Base-by-base conservation (phyloP, 2,329 filamentous ascomycete genomes). In the Cytospora mali region DNA sequence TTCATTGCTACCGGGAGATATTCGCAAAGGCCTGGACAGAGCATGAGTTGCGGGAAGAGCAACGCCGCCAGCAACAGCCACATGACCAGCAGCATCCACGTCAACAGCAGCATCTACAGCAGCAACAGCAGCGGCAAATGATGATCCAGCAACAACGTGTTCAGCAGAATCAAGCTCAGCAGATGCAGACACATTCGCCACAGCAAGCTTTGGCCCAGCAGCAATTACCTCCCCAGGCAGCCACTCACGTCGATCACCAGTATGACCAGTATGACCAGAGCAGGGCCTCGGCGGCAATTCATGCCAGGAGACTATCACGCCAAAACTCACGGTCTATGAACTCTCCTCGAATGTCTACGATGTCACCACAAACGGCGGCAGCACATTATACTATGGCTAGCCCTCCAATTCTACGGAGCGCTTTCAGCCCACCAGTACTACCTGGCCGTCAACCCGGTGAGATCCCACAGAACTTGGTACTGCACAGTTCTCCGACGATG, bases 131-230 rank as follows among this genome's bases (percentile, higher is more conserved):
- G 27, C 14, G 35, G 16, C 35, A 39, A 6, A 18, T 46, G 5
- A 16, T 28, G 28, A 4, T 56, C 11, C 52, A 48, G 11, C 62
- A 54, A 29, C 52, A 51, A n/a, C 46, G 35, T 13, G 31, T 51
- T 10, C 65, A 65, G 18, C 62, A 62, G 35, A 51, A 39, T 18
- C 64, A 61, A 55, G 49, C 21, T n/a, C 66, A 66, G 18, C 64
- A 64, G 11, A 51, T 42, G 16, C 64, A 66, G 21, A 61, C 60
- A 54, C 63, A 61, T 4, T 49, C 27, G 18, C 46, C 42, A n/a
- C 55, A 62, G 16, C 56, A 49, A 51, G 9, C 14, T 16, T 18
- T 49, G 5, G 18, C 29, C 48, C 48, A 35, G 33, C 59, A 61
- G 31, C 16, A 28, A 6, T 6, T 46, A 10, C n/a, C 42, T 23